Base-by-base conservation (phyloP, 2,329 filamentous ascomycete species). In the Stachybotrys elegans region DNA sequence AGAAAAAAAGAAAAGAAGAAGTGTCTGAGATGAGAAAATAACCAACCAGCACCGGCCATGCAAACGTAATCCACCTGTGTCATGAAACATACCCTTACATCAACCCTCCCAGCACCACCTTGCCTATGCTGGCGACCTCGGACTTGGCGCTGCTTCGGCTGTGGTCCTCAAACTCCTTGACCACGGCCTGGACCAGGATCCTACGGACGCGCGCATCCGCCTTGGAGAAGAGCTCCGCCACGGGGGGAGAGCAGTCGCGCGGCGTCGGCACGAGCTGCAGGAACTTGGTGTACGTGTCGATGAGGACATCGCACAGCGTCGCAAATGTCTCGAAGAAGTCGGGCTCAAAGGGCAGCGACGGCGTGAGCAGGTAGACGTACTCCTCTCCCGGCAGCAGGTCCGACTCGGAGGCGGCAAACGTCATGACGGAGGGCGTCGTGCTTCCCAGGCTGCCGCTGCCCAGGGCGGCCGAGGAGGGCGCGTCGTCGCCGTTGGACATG, bases 241-340 rank as follows among this genome's bases (percentile, higher is more conserved):
- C 75, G 0, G 72, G 66, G 1, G 81, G 76, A 5, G 75, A 79
- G 58, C 88, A 93, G 40, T 86, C 78, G 21, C 84, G 79, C 1
- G 91, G 85, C 3, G 81, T 81, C n/a, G 83, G 76, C 19, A 97
- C 72, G 47, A 98, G 72, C 35, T 73, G 75, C 56, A 94, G 71
- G 22, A 98, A 79, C 43, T 83, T 81, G 27, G 83, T 82, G 67
- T 98, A 98, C 58, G 84, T 88, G 63, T 97, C 93, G 56, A 96
- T 94, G 48, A 98, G 71, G 4, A 95, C 88, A 60, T 98, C 93
- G 69, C 93, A 97, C 6, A 98, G 75, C 12, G 93, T 96, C 13
- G 90, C 86, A 68, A 97, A 97, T 0, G 91, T 96, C 69, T 94
- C 90, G 64, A 92, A 93, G 58, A 95, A 98, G 66, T 98, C 93